Conservation (phyloP, 331 rosid genomes). For the Quercus lobata region DNA sequence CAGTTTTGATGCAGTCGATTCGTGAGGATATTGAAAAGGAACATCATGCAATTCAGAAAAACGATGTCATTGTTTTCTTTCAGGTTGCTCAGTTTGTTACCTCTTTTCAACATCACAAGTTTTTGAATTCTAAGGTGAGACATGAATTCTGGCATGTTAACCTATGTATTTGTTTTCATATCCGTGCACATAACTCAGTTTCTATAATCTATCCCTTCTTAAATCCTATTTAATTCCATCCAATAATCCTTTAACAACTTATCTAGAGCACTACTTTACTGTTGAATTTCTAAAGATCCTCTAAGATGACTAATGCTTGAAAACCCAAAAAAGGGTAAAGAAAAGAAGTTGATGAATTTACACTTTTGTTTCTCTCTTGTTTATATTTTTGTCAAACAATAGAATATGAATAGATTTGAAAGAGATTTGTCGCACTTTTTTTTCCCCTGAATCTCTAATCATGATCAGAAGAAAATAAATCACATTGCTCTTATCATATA, state of each 20-base stretch:
- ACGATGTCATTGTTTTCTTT: slow-evolving; percentile 76
- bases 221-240: too few relatives aligned
- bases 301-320: neutral
- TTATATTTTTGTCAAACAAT: neutral
- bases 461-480: neutral
- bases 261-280: too few relatives aligned
- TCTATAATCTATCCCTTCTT: neutral
- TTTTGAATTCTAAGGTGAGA: slow-evolving; percentile 75
- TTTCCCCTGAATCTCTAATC: neutral
- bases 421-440: neutral
- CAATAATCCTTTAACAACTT: too few relatives aligned
- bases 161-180: neutral
- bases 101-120: slow-evolving; percentile 75
- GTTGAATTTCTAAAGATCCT: too few relatives aligned
- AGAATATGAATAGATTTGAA: neutral
- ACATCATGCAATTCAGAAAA: slow-evolving; percentile 67
- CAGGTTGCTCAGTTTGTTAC: slow-evolving; percentile 84
- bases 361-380: neutral
- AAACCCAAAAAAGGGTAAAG: neutral
- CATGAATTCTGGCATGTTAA: slow-evolving; percentile 4
- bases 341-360: neutral
- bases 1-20: slow-evolving; percentile 82
- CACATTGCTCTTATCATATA: neutral
- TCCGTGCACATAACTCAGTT: neutral
- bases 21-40: slow-evolving; percentile 80